Conservation (phyloP, 148 eudicot genomes). For the Spergularia bocconei region DNA sequence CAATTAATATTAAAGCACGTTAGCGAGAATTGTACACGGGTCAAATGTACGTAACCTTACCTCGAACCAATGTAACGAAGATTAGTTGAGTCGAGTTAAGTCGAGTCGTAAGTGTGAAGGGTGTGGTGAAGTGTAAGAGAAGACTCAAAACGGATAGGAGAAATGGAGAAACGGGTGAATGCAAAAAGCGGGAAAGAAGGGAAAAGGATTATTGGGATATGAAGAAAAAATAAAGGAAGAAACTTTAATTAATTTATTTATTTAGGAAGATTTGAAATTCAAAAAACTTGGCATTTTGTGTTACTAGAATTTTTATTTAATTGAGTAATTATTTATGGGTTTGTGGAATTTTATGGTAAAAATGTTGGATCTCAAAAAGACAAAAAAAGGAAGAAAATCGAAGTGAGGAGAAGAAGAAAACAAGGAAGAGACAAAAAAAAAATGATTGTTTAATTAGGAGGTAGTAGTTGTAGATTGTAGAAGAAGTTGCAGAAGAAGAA, state of each 20-base stretch:
- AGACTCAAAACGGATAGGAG: too few species aligned
- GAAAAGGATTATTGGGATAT: neutral
- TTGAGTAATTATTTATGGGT: neutral
- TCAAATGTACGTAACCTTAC: too few species aligned
- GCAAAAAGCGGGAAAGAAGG: slow-evolving; percentile 26
- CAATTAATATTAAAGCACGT: too few species aligned
- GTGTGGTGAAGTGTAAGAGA: too few species aligned
- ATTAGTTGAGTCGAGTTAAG: too few species aligned
- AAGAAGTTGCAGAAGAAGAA: slow-evolving; percentile 29
- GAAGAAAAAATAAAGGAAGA: neutral
- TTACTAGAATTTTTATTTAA: too few species aligned
- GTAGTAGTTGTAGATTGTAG: neutral
- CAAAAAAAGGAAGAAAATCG: slow-evolving; percentile 12
- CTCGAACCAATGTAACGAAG: too few species aligned
- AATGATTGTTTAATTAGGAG: neutral
- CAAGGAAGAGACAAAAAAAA: neutral
- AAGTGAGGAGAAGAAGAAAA: slow-evolving; percentile 1
- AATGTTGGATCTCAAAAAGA: slow-evolving; percentile 17
- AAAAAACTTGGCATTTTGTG: neutral
- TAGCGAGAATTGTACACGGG: too few species aligned
- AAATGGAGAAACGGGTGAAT: neutral
- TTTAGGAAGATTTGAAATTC: slow-evolving; percentile 29
- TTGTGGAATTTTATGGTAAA: slow-evolving; percentile 16
- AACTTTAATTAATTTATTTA: slow-evolving; percentile 10
- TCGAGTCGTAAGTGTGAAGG: too few species aligned